These are phyloP conservation scores for Monosporascus sp. DNA, from an alignment of 2,329 filamentous ascomycete species.

Conservation along the genomic window DNA sequence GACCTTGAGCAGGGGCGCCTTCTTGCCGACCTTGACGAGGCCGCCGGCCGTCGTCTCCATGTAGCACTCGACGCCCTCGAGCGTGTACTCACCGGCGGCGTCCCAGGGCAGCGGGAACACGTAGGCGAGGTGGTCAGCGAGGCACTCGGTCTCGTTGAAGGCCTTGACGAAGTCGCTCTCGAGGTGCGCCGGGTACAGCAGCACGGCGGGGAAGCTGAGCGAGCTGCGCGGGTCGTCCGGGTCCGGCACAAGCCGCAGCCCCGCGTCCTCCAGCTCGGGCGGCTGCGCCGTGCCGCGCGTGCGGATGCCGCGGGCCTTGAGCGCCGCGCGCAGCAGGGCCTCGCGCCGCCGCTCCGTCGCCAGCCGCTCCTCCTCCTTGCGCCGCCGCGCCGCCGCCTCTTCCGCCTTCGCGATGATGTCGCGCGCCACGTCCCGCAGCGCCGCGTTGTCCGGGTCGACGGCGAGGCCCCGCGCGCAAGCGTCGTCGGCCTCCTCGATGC, in stretches of 20 bases:
- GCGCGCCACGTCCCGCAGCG: conserved; percentile 56
- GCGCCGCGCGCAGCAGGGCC: conserved; percentile 57
- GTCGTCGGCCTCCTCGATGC: conserved; percentile 74
- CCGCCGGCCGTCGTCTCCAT: conserved; percentile 79
- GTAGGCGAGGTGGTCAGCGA: conserved; percentile 76
- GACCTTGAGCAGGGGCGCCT: conserved; percentile 69
- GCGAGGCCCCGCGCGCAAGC: conserved; percentile 68
- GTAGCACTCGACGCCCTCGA: conserved; percentile 72
- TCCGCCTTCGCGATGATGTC: conserved; percentile 59
- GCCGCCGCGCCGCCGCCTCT: conserved; percentile 48
- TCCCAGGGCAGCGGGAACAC: conserved; percentile 92
- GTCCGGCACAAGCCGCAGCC: conserved; percentile 64
- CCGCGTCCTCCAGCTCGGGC: conserved; percentile 84
- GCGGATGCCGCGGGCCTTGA: conserved; percentile 65
- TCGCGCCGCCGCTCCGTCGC: conserved; percentile 52
- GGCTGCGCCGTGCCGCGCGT: conserved; percentile 62
- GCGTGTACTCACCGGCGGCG: conserved; percentile 56
- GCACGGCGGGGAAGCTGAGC: conserved; percentile 70
- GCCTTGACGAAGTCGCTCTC: conserved; percentile 90
- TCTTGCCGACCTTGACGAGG: conserved; percentile 85
- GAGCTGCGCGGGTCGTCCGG: conserved; percentile 66
- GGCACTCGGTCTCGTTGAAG: conserved; percentile 70
- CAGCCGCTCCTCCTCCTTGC: conserved; percentile 50
- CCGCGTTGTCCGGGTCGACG: conserved; percentile 64
- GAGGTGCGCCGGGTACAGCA: conserved; percentile 78